Evolutionary conservation across 805 yeast species (phyloP).

Genomic region (Torulaspora indica): DNA sequence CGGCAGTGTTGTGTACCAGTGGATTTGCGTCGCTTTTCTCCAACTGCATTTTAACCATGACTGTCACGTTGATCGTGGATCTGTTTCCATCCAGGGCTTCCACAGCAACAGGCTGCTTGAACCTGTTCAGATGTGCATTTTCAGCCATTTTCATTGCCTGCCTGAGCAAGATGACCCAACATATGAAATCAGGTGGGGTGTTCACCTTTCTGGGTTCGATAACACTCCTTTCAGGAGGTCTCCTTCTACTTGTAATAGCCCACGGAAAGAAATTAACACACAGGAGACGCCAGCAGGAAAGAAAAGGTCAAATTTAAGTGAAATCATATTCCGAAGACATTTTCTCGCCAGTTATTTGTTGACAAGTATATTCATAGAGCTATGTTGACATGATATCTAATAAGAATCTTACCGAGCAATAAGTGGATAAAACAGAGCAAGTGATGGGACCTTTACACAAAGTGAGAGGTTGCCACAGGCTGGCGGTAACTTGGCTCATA

Average conservation of each 20-base stretch:
- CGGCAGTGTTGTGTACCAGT: constrained; percentile 54
- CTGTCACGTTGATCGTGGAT: constrained; percentile 71
- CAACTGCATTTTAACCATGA: constrained; percentile 52
- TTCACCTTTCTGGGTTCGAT: constrained; percentile 66
- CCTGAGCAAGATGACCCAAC: constrained; percentile 51
- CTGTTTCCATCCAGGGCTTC: constrained; percentile 66
- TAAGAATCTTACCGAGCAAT: background rate
- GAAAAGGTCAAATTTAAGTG: background rate
- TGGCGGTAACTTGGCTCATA: too few relatives aligned
- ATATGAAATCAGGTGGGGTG: constrained; percentile 68
- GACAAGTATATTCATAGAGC: too few relatives aligned
- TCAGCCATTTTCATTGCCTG: constrained; percentile 70
- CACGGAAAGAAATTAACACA: constrained; percentile 33
- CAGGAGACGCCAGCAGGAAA: constrained; percentile 21
- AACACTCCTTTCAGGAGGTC: constrained; percentile 29
- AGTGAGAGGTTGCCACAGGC: background rate
- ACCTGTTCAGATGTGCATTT: constrained; percentile 65
- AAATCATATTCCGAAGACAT: background rate
- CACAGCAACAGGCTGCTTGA: constrained; percentile 68
- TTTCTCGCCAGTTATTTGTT: background rate
- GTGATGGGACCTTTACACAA: too few relatives aligned
- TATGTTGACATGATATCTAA: background rate
- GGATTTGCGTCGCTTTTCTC: constrained; percentile 56
- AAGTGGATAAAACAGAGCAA: too few relatives aligned
- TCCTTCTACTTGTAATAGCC: constrained; percentile 30